A percentile compares a stretch with the other conserved stretches of the same genome.
These are phyloP conservation scores for Leishmania mexicana DNA, from an alignment of 208 protist species.

Conservation along the genomic window DNA sequence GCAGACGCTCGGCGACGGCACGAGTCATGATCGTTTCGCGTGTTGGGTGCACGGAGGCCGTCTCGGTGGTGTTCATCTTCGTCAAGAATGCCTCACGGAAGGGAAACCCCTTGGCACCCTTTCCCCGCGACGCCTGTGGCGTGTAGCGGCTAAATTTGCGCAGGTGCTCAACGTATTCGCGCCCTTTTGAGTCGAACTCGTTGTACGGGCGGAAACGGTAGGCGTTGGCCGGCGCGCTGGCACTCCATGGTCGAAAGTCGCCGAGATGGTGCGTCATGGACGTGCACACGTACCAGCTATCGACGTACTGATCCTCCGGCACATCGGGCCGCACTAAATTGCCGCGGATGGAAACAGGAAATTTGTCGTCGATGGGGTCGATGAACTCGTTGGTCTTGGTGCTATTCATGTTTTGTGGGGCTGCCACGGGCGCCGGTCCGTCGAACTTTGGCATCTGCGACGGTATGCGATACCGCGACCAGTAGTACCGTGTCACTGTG, in stretches of 20 bases:
- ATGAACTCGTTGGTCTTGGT: slow-evolving; percentile 92
- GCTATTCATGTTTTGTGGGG: slow-evolving; percentile 92
- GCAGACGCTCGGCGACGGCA: slow-evolving; percentile 53
- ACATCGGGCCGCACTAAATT: slow-evolving; percentile 81
- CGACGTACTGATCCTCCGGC: slow-evolving; percentile 88
- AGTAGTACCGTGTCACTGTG: slow-evolving; percentile 62
- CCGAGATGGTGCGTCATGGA: slow-evolving; percentile 90
- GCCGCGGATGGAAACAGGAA: slow-evolving; percentile 83
- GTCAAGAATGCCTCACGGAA: slow-evolving; percentile 87
- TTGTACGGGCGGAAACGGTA: slow-evolving; percentile 87
- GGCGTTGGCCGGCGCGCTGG: slow-evolving; percentile 76
- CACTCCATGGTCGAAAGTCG: slow-evolving; percentile 87
- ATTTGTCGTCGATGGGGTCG: slow-evolving; percentile 91
- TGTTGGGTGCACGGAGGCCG: neutral
- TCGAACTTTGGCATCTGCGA: slow-evolving; percentile 87
- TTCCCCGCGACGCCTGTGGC: slow-evolving; percentile 44
- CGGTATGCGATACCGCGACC: slow-evolving; percentile 88
- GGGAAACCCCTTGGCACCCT: slow-evolving; percentile 75
- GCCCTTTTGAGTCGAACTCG: slow-evolving; percentile 85
- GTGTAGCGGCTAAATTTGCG: slow-evolving; percentile 60
- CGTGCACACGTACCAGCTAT: slow-evolving; percentile 91
- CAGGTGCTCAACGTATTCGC: slow-evolving; percentile 86
- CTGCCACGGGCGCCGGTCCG: slow-evolving; percentile 79
- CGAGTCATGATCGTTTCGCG: slow-evolving; percentile 74
- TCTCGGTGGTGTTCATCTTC: slow-evolving; percentile 59